phyloP scores from a whole-genome alignment of 176 grass and related monocot species.

The Cocos nucifera region DNA sequence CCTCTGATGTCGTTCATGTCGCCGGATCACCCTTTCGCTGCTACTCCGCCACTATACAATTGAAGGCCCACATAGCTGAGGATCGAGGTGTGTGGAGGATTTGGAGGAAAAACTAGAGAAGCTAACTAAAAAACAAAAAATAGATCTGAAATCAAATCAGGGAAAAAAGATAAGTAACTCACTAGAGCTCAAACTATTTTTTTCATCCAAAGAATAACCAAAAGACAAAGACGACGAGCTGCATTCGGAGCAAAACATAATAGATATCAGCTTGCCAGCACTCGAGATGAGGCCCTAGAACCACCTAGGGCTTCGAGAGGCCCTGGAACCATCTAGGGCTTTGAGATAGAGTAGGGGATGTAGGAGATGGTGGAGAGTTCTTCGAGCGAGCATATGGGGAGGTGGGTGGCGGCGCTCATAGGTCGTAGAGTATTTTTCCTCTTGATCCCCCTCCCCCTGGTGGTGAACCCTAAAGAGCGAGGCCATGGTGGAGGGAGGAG shows the following conservation, averaged over 20 bases:
- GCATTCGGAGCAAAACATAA: conserved; percentile 23
- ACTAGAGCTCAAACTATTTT: conserved; percentile 10
- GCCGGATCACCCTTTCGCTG: no score
- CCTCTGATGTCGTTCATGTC: no score
- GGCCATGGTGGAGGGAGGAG: conserved; percentile 33
- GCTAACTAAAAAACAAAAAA: no score
- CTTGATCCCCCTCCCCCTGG: conserved; percentile 32
- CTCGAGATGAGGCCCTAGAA: conserved; percentile 48
- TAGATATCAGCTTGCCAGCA: conserved; percentile 38
- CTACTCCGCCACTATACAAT: no score
- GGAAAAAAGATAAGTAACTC: conserved; percentile 14
- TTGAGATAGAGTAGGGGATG: background rate
- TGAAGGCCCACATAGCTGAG: no score
- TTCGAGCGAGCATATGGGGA: conserved; percentile 5
- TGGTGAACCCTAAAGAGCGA: conserved; percentile 51
- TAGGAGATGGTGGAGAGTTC: background rate
- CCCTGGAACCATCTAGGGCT: conserved; percentile 1
- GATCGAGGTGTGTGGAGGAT: no score
- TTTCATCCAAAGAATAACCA: conserved; percentile 28
- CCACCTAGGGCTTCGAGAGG: conserved; percentile 44
- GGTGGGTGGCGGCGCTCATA: conserved; percentile 15
- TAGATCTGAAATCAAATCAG: background rate
- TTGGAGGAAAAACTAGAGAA: no score
- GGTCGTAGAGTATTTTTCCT: conserved; percentile 23
- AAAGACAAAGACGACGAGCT: conserved; percentile 26